Evolutionary conservation across 495 filamentous ascomycete genomes (phyloP).

Genomic region (Immersiella caudata): DNA sequence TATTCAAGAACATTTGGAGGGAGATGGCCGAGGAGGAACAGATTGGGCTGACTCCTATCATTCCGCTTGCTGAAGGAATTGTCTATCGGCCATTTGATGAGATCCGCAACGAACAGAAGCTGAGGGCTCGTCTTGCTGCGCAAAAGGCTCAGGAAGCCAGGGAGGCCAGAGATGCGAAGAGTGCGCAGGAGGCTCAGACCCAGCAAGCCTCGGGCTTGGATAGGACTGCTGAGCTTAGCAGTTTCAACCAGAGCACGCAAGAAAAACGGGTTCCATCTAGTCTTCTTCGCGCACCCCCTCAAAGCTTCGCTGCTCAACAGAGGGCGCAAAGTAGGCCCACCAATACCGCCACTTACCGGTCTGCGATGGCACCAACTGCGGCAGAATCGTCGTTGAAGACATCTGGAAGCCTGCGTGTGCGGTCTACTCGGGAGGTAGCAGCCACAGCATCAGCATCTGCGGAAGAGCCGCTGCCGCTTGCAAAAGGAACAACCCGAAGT

Average conservation of each 20-base stretch:
- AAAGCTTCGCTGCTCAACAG: conserved; percentile 64
- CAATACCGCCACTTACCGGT: conserved; percentile 23
- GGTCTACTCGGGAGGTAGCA: conserved; percentile 27
- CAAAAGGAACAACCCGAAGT: conserved; percentile 28
- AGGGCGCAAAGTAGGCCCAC: conserved; percentile 48
- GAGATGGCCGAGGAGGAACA: conserved; percentile 74
- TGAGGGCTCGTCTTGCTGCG: conserved; percentile 34
- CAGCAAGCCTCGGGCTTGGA: conserved; percentile 19
- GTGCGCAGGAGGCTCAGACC: not conserved
- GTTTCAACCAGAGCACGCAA: conserved; percentile 27
- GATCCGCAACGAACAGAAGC: conserved; percentile 40
- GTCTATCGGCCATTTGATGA: conserved; percentile 65
- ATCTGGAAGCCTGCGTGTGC: conserved; percentile 35
- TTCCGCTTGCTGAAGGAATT: conserved; percentile 68
- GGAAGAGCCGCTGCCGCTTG: conserved; percentile 24
- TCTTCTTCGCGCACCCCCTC: conserved; percentile 50
- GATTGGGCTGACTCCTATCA: conserved; percentile 65
- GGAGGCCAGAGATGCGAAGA: not conserved
- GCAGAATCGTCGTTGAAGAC: conserved; percentile 26
- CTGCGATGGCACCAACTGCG: conserved; percentile 25
- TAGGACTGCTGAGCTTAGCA: conserved; percentile 31
- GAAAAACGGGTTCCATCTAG: conserved; percentile 28
- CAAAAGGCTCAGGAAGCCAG: conserved; percentile 22
- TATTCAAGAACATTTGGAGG: conserved; percentile 63
- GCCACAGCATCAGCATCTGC: conserved; percentile 2